These are phyloP conservation scores for Mrakia gelida DNA, from an alignment of 768 basidiomycete genomes.

Conservation along the genomic window DNA sequence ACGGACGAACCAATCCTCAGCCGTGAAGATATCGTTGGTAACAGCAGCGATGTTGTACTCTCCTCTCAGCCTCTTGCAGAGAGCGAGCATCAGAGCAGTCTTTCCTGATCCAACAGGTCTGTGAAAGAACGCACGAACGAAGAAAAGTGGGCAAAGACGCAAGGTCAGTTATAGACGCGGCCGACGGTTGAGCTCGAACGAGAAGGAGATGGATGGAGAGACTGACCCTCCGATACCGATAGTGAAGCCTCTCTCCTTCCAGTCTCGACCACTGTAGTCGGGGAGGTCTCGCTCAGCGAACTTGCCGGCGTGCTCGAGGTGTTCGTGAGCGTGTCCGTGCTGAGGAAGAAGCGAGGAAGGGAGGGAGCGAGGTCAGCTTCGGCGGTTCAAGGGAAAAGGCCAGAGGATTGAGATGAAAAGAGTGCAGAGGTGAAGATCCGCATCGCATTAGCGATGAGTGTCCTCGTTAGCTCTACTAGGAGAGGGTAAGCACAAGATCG, in stretches of 20 bases:
- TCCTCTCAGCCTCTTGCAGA: slow-evolving; percentile 74
- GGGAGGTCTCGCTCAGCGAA: slow-evolving; percentile 89
- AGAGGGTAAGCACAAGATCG: too few relatives aligned
- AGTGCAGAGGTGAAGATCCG: too few relatives aligned
- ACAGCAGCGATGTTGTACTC: slow-evolving; percentile 93
- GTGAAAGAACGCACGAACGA: background rate
- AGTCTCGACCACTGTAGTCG: slow-evolving; percentile 76
- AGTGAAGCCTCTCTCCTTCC: slow-evolving; percentile 89
- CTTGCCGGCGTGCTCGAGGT: slow-evolving; percentile 79
- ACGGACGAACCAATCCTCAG: slow-evolving; percentile 39
- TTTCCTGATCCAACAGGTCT: slow-evolving; percentile 98
- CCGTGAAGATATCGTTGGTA: slow-evolving; percentile 99
- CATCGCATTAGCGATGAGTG: too few relatives aligned
- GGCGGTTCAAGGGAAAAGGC: background rate
- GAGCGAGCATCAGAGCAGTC: slow-evolving; percentile 84
- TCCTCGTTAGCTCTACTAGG: too few relatives aligned
- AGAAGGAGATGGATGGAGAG: background rate
- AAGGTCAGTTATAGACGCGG: background rate
- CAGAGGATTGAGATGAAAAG: background rate
- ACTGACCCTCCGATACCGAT: slow-evolving; percentile 94
- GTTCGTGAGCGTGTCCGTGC: slow-evolving; percentile 93
- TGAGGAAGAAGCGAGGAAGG: slow-evolving; percentile 40
- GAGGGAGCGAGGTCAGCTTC: background rate
- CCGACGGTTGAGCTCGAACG: background rate
- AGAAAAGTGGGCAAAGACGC: background rate